phyloP scores from a whole-genome alignment of 2,329 filamentous ascomycete genomes.

The Albifimbria verrucaria region DNA sequence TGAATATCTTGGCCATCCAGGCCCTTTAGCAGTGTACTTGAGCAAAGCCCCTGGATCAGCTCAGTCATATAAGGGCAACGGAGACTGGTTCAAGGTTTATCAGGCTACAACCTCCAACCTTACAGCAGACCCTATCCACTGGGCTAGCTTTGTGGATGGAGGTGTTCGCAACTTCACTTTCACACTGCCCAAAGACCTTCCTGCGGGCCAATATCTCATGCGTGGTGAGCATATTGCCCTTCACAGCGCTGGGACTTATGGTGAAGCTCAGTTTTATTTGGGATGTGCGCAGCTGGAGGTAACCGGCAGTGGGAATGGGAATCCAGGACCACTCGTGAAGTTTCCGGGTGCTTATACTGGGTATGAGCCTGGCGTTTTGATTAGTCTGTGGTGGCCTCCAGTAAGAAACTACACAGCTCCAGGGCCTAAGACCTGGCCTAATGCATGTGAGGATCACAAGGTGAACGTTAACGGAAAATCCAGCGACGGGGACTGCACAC shows the following conservation, averaged over 20 bases:
- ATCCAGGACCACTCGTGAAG: not conserved
- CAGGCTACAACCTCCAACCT: slow-evolving; percentile 1
- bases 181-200: not conserved
- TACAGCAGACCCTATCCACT: not conserved
- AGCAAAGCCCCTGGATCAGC: not conserved
- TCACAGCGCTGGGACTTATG: not conserved
- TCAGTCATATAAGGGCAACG: not conserved
- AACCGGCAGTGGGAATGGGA: not conserved
- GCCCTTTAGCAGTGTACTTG: not conserved
- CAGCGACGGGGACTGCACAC: not conserved
- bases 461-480: not conserved
- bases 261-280: not conserved
- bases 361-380: not conserved
- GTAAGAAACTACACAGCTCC: slow-evolving; percentile 1
- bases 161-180: not conserved
- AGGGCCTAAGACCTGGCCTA: not conserved
- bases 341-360: slow-evolving; percentile 1
- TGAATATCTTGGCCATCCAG: not conserved
- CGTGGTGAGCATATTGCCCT: not conserved
- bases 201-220: not conserved
- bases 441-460: not conserved
- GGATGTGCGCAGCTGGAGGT: not conserved
- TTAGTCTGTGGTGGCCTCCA: not conserved
- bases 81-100: slow-evolving; percentile 1
- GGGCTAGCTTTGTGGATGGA: not conserved